A percentile compares a stretch with the other conserved stretches of the same genome.
These are phyloP conservation scores for Zygotorulaspora florentina DNA, from an alignment of 805 yeast species.

Conservation along the genomic window DNA sequence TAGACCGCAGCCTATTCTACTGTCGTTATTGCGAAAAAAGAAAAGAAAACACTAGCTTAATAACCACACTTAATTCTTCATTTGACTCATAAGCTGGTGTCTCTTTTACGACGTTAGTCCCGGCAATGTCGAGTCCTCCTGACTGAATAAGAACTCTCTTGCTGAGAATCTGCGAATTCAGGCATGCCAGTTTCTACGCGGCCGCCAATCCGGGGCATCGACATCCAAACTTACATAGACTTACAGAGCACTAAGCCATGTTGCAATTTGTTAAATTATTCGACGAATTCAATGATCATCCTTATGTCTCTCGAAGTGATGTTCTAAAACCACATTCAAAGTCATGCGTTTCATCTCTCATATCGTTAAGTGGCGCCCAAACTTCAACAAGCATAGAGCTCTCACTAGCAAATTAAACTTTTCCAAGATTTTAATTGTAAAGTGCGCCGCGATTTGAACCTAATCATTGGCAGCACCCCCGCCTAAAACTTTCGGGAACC, in stretches of 20 bases:
- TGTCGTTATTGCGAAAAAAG: conserved; percentile 44
- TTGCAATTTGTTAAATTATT: conserved; percentile 34
- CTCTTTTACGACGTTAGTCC: conserved; percentile 69
- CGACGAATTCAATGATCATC: conserved; percentile 36
- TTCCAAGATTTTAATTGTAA: conserved; percentile 60
- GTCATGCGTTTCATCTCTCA: conserved; percentile 49
- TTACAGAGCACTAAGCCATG: conserved; percentile 32
- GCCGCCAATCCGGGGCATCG: conserved; percentile 58
- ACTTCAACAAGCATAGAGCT: conserved; percentile 56
- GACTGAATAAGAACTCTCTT: conserved; percentile 55
- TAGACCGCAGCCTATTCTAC: conserved; percentile 17
- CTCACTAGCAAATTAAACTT: conserved; percentile 47
- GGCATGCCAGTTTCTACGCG: conserved; percentile 68
- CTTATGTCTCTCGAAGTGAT: conserved; percentile 46
- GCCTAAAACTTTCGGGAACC: conserved; percentile 57
- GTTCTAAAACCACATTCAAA: conserved; percentile 41
- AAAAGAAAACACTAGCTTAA: conserved; percentile 56
- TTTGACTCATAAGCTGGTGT: conserved; percentile 58
- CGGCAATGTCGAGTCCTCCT: conserved; percentile 53
- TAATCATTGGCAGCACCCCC: conserved; percentile 54
- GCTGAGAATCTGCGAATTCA: conserved; percentile 63
- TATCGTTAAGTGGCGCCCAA: conserved; percentile 52
- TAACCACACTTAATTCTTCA: conserved; percentile 54
- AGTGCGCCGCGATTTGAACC: conserved; percentile 62
- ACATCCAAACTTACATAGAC: conserved; percentile 47